Evolutionary conservation across 176 grass and related monocot genomes (phyloP).

Genomic region (Leersia perrieri): DNA sequence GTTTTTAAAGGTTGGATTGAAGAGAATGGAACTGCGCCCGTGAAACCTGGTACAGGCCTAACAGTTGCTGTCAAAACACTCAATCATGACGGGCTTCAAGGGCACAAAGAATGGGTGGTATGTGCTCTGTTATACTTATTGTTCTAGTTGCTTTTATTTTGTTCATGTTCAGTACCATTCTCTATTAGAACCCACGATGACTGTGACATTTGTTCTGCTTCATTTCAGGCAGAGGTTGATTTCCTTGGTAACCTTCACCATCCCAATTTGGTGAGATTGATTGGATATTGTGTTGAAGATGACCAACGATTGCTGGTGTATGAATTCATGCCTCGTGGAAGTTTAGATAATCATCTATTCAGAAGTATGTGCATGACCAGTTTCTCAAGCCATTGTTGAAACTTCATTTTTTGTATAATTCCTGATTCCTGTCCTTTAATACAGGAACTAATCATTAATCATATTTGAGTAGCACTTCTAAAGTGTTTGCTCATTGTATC

Average conservation of each 20-base stretch:
- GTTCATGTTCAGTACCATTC: not conserved
- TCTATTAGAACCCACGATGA: conserved; percentile 7
- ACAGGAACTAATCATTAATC: not conserved
- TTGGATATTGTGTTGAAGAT: conserved; percentile 91
- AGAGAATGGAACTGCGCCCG: conserved; percentile 82
- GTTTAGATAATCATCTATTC: conserved; percentile 86
- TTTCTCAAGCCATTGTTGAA: conserved; percentile 7
- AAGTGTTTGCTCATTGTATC: not conserved
- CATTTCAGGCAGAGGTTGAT: conserved; percentile 73
- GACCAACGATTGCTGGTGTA: conserved; percentile 87
- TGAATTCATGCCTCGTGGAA: conserved; percentile 89
- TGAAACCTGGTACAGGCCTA: conserved; percentile 86
- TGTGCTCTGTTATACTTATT: conserved; percentile 9
- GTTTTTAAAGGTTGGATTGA: conserved; percentile 93
- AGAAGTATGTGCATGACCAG: conserved; percentile 60
- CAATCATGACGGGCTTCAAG: conserved; percentile 93
- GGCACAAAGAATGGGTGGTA: conserved; percentile 93
- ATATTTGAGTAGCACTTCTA: not conserved
- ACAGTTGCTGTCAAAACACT: conserved; percentile 93
- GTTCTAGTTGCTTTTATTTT: conserved; percentile 11
- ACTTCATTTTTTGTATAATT: not conserved
- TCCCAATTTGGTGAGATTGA: conserved; percentile 72
- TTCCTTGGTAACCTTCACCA: conserved; percentile 80
- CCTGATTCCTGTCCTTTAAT: not conserved
- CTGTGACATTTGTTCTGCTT: not conserved